A percentile compares a stretch with the other conserved stretches of the same genome.
phyloP scores from a whole-genome alignment of 352 stramenopile species.

The Phytophthora pinifolia region DNA sequence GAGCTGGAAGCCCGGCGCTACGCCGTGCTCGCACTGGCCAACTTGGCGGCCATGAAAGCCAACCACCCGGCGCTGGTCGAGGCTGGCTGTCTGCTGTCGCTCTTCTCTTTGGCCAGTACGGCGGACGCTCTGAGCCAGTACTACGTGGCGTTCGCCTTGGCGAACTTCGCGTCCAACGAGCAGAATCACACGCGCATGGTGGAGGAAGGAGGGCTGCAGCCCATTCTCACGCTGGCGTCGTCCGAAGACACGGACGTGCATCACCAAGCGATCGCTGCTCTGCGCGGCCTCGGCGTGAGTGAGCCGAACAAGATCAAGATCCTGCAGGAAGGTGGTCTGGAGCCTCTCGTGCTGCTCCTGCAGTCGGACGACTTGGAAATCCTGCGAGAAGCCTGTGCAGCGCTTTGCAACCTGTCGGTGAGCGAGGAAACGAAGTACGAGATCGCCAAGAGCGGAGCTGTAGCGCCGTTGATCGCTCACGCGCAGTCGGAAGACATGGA shows the following conservation, averaged over 20 bases:
- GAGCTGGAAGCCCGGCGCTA: conserved; percentile 94
- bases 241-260: conserved; percentile 93
- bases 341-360: conserved; percentile 92
- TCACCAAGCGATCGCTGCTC: conserved; percentile 92
- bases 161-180: conserved; percentile 94
- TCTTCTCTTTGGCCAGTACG: conserved; percentile 94
- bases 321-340: conserved; percentile 95
- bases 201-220: conserved; percentile 94
- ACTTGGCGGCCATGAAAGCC: conserved; percentile 93
- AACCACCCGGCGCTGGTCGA: conserved; percentile 95
- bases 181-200: conserved; percentile 94
- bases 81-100: conserved; percentile 86
- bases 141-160: conserved; percentile 94
- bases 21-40: conserved; percentile 93
- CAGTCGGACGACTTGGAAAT: conserved; percentile 92
- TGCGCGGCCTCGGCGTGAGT: conserved; percentile 92
- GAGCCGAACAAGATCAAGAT: conserved; percentile 96
- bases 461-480: conserved; percentile 89
- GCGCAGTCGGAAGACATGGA: conserved; percentile 94
- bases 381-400: conserved; percentile 92
- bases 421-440: conserved; percentile 98
- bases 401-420: conserved; percentile 94
- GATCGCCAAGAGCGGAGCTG: conserved; percentile 93
- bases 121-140: conserved; percentile 93
- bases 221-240: conserved; percentile 93